Evolutionary conservation across 108 stramenopile species (phyloP).

Genomic region (Discostella pseudostelligera): DNA sequence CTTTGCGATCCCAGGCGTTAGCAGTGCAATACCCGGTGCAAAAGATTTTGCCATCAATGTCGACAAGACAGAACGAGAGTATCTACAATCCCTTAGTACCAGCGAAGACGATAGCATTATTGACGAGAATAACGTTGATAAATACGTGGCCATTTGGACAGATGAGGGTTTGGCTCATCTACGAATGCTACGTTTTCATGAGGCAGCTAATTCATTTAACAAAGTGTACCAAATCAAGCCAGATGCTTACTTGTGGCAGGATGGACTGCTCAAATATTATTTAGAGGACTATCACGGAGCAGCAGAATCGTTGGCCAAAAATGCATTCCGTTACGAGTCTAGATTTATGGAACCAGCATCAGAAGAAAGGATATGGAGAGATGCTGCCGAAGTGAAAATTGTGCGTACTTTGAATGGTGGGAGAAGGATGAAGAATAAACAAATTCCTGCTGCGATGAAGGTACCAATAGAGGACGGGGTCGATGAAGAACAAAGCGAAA

Average conservation of each 20-base stretch:
- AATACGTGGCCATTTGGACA: slow-evolving; percentile 52
- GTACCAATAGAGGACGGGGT: slow-evolving; percentile 1
- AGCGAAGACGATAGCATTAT: slow-evolving; percentile 42
- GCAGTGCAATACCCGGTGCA: slow-evolving; percentile 69
- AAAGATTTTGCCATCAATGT: slow-evolving; percentile 59
- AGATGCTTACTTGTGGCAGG: slow-evolving; percentile 79
- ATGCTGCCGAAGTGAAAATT: slow-evolving; percentile 68
- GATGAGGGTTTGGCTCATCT: slow-evolving; percentile 62
- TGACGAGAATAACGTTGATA: slow-evolving; percentile 54
- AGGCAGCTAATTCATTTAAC: slow-evolving; percentile 57
- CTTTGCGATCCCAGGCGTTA: slow-evolving; percentile 63
- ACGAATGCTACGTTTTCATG: slow-evolving; percentile 57
- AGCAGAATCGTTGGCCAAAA: slow-evolving; percentile 56
- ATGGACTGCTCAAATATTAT: slow-evolving; percentile 78
- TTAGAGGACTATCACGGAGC: slow-evolving; percentile 55
- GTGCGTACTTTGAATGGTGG: slow-evolving; percentile 28
- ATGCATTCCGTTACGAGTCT: slow-evolving; percentile 57
- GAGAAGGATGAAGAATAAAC: slow-evolving; percentile 14
- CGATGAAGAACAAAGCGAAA: slow-evolving; percentile 20
- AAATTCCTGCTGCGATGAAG: slow-evolving; percentile 18
- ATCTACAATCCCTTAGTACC: slow-evolving; percentile 34
- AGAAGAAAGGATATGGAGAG: slow-evolving; percentile 85
- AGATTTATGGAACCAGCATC: slow-evolving; percentile 63
- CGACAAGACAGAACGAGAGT: slow-evolving; percentile 69
- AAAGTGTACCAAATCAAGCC: slow-evolving; percentile 67